phyloP scores from a whole-genome alignment of 2,329 filamentous ascomycete genomes.

The Aureobasidium sp. region DNA sequence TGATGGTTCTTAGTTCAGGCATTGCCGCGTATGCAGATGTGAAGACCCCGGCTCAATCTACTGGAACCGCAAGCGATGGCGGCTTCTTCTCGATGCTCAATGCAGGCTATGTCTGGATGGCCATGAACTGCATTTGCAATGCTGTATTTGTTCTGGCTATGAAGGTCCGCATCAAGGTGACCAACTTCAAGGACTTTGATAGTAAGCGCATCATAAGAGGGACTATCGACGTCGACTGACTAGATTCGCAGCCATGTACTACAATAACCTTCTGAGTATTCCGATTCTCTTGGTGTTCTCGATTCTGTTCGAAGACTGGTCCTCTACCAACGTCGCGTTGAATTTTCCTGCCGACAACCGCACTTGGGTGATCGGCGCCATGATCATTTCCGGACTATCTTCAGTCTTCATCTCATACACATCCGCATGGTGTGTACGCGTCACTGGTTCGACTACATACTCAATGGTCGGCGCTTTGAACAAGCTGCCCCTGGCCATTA shows the following conservation, averaged over 20 bases:
- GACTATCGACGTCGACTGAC: neutral
- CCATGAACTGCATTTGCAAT: slow-evolving; percentile 90
- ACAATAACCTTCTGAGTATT: slow-evolving; percentile 97
- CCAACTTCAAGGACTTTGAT: slow-evolving; percentile 99
- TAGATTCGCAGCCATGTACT: slow-evolving; percentile 36
- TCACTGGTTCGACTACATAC: slow-evolving; percentile 95
- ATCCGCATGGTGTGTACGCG: slow-evolving; percentile 96
- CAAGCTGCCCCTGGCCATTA: slow-evolving; percentile 91
- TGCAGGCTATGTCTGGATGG: slow-evolving; percentile 95
- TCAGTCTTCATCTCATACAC: slow-evolving; percentile 98
- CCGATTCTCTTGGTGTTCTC: slow-evolving; percentile 79
- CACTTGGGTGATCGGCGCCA: slow-evolving; percentile 72
- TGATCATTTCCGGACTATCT: slow-evolving; percentile 87
- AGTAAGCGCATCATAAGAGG: slow-evolving; percentile 52
- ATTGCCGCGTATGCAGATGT: slow-evolving; percentile 97
- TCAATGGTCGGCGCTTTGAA: slow-evolving; percentile 99
- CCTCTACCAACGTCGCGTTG: slow-evolving; percentile 65
- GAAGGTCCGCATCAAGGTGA: slow-evolving; percentile 98
- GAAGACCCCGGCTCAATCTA: slow-evolving; percentile 58
- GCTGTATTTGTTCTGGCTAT: slow-evolving; percentile 84
- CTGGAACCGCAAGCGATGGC: slow-evolving; percentile 27
- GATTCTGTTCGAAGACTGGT: slow-evolving; percentile 86
- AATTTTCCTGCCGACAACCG: slow-evolving; percentile 84
- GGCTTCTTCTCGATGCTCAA: slow-evolving; percentile 71
- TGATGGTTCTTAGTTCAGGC: slow-evolving; percentile 93